phyloP scores from a whole-genome alignment of 257 asterid genomes.

The Nicotiana paniculata region DNA sequence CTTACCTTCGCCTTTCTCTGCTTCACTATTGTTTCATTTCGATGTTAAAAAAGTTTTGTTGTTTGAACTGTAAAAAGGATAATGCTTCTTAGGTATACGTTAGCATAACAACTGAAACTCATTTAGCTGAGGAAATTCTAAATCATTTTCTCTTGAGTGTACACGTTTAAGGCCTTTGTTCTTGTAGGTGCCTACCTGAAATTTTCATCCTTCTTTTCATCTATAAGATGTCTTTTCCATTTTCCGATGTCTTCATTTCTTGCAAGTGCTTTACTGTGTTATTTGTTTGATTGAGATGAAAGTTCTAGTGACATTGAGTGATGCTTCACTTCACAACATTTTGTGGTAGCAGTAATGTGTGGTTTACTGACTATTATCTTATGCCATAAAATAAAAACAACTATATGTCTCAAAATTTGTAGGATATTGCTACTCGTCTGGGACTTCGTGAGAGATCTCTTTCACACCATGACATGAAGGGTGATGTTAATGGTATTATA shows the following conservation, averaged over 20 bases:
- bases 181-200: background rate
- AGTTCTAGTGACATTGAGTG: background rate
- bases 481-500: constrained; percentile 64
- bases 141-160: background rate
- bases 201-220: background rate
- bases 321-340: background rate
- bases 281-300: background rate
- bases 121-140: background rate
- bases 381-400: background rate
- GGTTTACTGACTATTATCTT: background rate
- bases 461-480: constrained; percentile 63
- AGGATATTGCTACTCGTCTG: constrained; percentile 76
- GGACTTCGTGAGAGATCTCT: constrained; percentile 68
- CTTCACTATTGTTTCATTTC: background rate
- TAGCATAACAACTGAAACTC: background rate
- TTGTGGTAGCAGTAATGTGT: background rate
- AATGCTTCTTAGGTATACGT: background rate
- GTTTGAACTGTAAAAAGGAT: background rate
- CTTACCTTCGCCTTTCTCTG: background rate
- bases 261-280: constrained; percentile 4
- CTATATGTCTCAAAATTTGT: constrained; percentile 8
- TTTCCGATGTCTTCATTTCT: background rate
- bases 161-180: background rate
- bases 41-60: background rate
- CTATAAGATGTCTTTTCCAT: background rate